Conservation (phyloP, 176 grass and related monocot genomes). For the Pharus latifolius region DNA sequence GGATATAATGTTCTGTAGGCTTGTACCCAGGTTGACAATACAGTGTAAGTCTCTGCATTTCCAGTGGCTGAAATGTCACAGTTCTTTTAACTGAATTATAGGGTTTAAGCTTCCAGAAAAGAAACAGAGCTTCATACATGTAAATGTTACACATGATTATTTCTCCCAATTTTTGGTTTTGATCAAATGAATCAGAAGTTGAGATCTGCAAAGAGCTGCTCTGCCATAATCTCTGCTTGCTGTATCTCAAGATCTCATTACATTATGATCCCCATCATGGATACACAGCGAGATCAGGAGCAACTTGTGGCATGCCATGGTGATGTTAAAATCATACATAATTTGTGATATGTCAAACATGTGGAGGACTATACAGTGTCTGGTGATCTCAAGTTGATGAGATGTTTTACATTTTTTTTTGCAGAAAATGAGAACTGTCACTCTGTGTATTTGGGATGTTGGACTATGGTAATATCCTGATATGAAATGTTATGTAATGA, state of each 20-base stretch:
- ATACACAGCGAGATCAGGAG: neutral
- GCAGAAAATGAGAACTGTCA: too few species aligned
- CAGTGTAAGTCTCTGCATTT: neutral
- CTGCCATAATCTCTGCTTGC: neutral
- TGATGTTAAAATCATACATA: neutral
- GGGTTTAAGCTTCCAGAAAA: neutral
- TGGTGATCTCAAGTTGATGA: too few species aligned
- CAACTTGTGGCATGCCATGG: neutral
- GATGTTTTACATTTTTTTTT: too few species aligned
- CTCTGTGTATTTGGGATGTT: too few species aligned
- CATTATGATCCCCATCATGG: neutral
- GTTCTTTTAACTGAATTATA: neutral
- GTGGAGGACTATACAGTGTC: too few species aligned
- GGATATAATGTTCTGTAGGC: neutral
- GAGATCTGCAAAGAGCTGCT: neutral
- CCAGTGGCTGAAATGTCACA: neutral
- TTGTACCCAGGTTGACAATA: constrained; percentile 11
- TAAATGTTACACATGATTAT: neutral
- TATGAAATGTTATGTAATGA: neutral
- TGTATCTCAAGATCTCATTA: neutral
- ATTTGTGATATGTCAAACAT: too few species aligned
- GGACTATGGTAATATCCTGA: too few species aligned
- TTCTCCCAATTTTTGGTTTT: neutral
- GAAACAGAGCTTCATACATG: neutral
- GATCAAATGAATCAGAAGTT: neutral